Conservation (phyloP, 2,329 filamentous ascomycete genomes). For the Fusarium verticillioides region DNA sequence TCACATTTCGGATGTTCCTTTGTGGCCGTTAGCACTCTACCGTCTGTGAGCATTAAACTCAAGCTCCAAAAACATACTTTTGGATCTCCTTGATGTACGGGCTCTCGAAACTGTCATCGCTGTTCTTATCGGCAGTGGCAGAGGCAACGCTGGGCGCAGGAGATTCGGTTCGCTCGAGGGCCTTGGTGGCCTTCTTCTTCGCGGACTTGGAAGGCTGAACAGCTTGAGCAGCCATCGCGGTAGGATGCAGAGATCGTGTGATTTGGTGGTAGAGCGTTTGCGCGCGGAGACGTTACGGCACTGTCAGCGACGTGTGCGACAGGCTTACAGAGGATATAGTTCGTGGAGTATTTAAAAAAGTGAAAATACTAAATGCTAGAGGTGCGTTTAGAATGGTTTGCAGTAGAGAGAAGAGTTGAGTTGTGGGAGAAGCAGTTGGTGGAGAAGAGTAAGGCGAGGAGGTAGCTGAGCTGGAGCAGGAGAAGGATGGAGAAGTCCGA, state of each 20-base stretch:
- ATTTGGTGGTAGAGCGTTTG: conserved; percentile 35
- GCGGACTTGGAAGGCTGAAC: conserved; percentile 71
- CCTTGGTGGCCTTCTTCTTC: conserved; percentile 73
- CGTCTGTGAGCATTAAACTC: not conserved
- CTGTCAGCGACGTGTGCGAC: conserved; percentile 31
- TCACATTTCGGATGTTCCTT: conserved; percentile 90
- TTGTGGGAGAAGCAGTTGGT: conserved; percentile 15
- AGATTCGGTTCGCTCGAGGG: conserved; percentile 63
- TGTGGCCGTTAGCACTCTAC: conserved; percentile 29
- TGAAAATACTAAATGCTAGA: conserved; percentile 11
- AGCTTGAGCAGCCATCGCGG: conserved; percentile 70
- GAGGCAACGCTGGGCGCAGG: conserved; percentile 62
- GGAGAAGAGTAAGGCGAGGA: conserved; percentile 13
- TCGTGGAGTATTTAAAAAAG: not conserved
- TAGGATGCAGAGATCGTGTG: conserved; percentile 17
- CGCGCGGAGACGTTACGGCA: conserved; percentile 37
- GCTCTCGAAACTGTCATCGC: conserved; percentile 73
- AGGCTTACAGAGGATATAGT: conserved; percentile 23
- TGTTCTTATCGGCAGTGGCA: conserved; percentile 60
- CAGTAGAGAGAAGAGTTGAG: conserved; percentile 8
- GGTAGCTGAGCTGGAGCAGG: conserved; percentile 10
- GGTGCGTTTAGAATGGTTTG: conserved; percentile 9
- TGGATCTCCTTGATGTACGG: conserved; percentile 88
- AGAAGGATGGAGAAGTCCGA: conserved; percentile 16
- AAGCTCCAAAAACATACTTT: conserved; percentile 70